phyloP scores from a whole-genome alignment of 129 eudicot species.

The Chrysanthemum lavandulifolium region DNA sequence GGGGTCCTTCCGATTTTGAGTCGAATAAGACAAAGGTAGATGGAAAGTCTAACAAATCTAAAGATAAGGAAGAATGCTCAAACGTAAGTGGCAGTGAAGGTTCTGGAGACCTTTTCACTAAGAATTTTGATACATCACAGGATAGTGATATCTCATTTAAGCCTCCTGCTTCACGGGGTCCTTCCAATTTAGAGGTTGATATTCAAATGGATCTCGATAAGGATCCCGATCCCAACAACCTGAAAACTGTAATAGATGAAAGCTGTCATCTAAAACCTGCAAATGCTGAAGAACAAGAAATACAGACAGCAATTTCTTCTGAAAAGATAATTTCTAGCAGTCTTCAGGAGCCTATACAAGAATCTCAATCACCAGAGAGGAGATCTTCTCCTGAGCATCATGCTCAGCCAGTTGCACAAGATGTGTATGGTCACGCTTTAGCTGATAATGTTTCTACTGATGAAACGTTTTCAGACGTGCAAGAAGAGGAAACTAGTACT shows the following conservation, averaged over 20 bases:
- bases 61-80: conserved; percentile 34
- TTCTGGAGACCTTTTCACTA: conserved; percentile 31
- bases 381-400: conserved; percentile 35
- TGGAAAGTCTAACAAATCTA: conserved; percentile 31
- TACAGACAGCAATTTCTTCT: conserved; percentile 27
- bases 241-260: conserved; percentile 30
- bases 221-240: conserved; percentile 29
- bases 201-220: conserved; percentile 19
- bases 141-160: conserved; percentile 32
- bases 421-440: conserved; percentile 24
- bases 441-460: conserved; percentile 35
- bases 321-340: conserved; percentile 22
- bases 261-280: conserved; percentile 32
- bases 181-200: conserved; percentile 36
- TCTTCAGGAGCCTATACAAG: conserved; percentile 30
- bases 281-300: conserved; percentile 25
- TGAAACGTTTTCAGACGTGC: conserved; percentile 29
- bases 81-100: conserved; percentile 37
- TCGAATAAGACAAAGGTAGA: conserved; percentile 37
- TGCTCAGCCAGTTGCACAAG: conserved; percentile 34
- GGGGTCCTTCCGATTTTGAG: conserved; percentile 35
- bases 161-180: conserved; percentile 31
- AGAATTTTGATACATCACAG: conserved; percentile 29
- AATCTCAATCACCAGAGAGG: conserved; percentile 34
- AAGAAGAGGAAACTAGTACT: conserved; percentile 36